Conservation (phyloP, 2,329 filamentous ascomycete species). For the Aureobasidium sp. region DNA sequence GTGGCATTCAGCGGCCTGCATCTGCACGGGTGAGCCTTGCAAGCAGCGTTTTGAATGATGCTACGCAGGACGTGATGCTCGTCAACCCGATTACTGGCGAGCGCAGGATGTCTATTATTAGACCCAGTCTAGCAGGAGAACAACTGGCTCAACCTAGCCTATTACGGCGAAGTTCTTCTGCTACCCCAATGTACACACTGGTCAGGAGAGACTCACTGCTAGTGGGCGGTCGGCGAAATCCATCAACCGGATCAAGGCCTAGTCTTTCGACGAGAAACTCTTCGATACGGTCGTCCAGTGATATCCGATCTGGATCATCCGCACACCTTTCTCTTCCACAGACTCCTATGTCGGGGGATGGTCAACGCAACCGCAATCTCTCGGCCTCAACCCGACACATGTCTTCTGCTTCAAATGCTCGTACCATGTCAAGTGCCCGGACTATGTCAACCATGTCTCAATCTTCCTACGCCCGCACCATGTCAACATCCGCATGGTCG, state of each 20-base stretch:
- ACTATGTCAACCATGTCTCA: neutral
- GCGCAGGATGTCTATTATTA: slow-evolving; percentile 1
- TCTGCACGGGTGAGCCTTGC: neutral
- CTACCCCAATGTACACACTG: slow-evolving; percentile 3
- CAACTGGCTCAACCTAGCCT: neutral
- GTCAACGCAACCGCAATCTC: neutral
- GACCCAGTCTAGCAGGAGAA: neutral
- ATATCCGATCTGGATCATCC: neutral
- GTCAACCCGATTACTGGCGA: slow-evolving; percentile 15
- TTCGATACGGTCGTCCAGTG: neutral
- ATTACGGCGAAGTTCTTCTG: neutral
- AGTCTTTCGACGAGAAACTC: neutral
- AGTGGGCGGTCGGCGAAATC: neutral
- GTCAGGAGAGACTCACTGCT: slow-evolving; percentile 10
- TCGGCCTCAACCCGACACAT: neutral
- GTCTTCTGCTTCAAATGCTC: neutral
- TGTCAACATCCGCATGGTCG: slow-evolving; percentile 6
- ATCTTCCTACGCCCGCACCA: neutral
- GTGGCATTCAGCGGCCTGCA: neutral
- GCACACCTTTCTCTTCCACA: neutral
- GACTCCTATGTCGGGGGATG: neutral
- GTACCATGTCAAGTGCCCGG: neutral
- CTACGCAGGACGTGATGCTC: slow-evolving; percentile 1
- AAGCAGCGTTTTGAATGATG: neutral
- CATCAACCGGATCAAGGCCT: neutral